phyloP scores from a whole-genome alignment of 305 asterid genomes.

The Fraxinus nigra region DNA sequence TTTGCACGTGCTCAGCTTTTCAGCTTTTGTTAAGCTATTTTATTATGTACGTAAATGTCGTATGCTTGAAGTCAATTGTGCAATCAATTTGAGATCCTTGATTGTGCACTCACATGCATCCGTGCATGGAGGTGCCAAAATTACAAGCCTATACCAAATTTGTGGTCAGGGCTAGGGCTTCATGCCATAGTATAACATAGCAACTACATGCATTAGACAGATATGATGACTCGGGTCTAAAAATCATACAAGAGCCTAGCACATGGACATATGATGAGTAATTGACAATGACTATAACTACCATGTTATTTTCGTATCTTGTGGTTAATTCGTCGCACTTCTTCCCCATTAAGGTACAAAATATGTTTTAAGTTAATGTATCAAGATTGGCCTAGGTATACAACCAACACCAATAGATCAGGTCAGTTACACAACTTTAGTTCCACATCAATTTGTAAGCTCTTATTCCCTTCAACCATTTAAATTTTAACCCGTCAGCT shows the following conservation, averaged over 20 bases:
- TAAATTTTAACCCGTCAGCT: neutral
- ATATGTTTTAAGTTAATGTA: neutral
- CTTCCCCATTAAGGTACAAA: neutral
- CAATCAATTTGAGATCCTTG: neutral
- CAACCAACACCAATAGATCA: neutral
- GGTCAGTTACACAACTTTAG: neutral
- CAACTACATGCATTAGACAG: neutral
- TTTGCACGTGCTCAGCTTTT: neutral
- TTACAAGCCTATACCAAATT: neutral
- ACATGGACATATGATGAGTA: neutral
- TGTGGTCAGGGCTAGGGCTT: neutral
- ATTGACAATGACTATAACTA: neutral
- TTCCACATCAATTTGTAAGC: neutral
- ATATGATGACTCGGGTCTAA: neutral
- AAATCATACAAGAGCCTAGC: neutral
- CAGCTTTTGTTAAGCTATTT: neutral
- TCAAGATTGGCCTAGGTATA: neutral
- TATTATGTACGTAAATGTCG: neutral
- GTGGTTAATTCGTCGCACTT: neutral
- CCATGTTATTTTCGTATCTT: neutral
- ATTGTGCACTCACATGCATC: neutral
- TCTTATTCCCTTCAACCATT: neutral
- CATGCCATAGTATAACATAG: neutral
- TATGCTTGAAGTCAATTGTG: neutral
- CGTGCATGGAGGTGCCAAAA: neutral